Evolutionary conservation across 179 eudicot species (phyloP), one percentile per base, ranked within the genome.

Genomic region (Heliamphora pulchella): DNA sequence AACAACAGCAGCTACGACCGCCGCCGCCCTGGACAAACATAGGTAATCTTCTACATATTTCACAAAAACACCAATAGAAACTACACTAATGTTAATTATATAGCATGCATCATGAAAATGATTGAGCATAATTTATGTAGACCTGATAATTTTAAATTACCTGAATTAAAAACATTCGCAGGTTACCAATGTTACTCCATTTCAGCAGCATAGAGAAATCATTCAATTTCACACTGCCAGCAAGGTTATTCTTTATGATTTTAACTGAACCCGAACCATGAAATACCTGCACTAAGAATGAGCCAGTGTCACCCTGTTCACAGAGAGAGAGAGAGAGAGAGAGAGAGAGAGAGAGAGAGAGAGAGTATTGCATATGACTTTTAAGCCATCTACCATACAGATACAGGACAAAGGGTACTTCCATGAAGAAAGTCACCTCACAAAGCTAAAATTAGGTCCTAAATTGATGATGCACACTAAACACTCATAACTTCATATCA

Each of bases 171-270:
- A 79, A 87, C 94, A 92, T 88, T 81, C 83, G 87, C 84, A 92
- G 68, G 74, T 89, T 89, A 63, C 97, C 97, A 65, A 92, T 83
- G 75, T 85, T 86, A 84, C 94, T 92, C 97, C 97, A 92, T 73
- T 87, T 87, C 80, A 88, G 82, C 41, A 80, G 76, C 97, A 91
- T 89, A 44, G 84, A 77, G 59, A 91, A 91, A 83, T 89, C 91
- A 68, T 79, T 78, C 81, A 92, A 70, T 81, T 89, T 89, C 79
- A 91, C 84, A 85, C 86, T 87, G 75, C 94, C 93, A 22, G 87
- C 88, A 76, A 92, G 89, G 85, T 86, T 86, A 77, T 91, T 92
- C 53, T 90, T 83, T 11, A 79, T 69, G 41, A 92, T 81, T 75
- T 79, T 82, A 20, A 91, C 88, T 13, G 88, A 88, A 77, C 97